These are phyloP conservation scores for Aspergillus pseudoglaucus DNA, from an alignment of 2,329 filamentous ascomycete genomes.

Conservation along the genomic window DNA sequence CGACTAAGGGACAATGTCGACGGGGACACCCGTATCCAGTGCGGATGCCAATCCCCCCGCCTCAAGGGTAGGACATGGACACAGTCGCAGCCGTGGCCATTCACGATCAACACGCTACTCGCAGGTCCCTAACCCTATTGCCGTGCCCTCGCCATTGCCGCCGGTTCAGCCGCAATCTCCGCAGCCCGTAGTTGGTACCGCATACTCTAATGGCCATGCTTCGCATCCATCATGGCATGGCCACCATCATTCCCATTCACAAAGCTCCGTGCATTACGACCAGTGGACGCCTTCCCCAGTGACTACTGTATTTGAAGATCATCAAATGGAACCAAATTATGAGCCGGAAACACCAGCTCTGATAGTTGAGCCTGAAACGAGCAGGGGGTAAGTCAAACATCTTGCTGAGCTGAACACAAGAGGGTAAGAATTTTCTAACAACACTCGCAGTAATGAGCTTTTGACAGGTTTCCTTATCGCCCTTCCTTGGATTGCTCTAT, in stretches of 20 bases:
- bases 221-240: slow-evolving; percentile 18
- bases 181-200: slow-evolving; percentile 10
- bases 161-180: slow-evolving; percentile 12
- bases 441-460: slow-evolving; percentile 36
- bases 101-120: slow-evolving; percentile 26
- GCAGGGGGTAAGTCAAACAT: slow-evolving; percentile 11
- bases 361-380: slow-evolving; percentile 1
- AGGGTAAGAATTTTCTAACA: slow-evolving; percentile 15
- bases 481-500: slow-evolving; percentile 31
- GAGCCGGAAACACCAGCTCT: neutral
- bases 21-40: slow-evolving; percentile 22
- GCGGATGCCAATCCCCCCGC: slow-evolving; percentile 21
- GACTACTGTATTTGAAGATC: neutral
- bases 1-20: slow-evolving; percentile 24
- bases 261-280: slow-evolving; percentile 13
- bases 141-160: slow-evolving; percentile 14
- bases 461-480: slow-evolving; percentile 43
- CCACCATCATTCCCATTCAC: slow-evolving; percentile 34
- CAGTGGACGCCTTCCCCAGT: neutral
- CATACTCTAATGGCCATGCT: slow-evolving; percentile 19
- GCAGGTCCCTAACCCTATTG: slow-evolving; percentile 21
- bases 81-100: slow-evolving; percentile 27
- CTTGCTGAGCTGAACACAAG: neutral
- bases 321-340: neutral
- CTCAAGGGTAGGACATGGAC: slow-evolving; percentile 21